Percentiles rank a stretch among this genome's conserved stretches.
These are phyloP conservation scores for Alloteropsis angusta DNA, from an alignment of 202 grass and related monocot genomes.

Conservation along the genomic window DNA sequence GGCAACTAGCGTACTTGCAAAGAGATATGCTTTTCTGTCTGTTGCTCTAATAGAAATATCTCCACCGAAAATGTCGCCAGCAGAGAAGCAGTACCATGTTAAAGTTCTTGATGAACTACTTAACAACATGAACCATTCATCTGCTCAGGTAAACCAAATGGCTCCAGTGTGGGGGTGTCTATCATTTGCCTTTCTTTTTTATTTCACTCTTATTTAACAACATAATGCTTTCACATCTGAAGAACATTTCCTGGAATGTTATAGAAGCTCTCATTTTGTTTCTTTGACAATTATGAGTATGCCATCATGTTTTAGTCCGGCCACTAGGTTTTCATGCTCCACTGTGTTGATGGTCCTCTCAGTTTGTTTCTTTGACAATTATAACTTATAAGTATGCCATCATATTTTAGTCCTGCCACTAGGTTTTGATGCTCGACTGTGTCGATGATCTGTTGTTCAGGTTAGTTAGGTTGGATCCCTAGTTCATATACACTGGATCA, in stretches of 20 bases:
- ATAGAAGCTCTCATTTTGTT: not conserved
- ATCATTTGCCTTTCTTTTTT: not conserved
- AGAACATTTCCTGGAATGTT: not conserved
- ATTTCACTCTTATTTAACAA: not conserved
- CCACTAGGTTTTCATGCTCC: slow-evolving; percentile 11
- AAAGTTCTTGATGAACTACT: slow-evolving; percentile 79
- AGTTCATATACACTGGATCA: no score
- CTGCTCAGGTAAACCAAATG: slow-evolving; percentile 64
- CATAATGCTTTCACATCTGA: not conserved
- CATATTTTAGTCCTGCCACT: no score
- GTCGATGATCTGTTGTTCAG: no score
- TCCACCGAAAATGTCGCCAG: slow-evolving; percentile 58
- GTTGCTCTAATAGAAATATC: slow-evolving; percentile 87
- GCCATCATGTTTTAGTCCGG: not conserved
- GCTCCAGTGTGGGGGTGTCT: not conserved
- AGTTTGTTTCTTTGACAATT: no score
- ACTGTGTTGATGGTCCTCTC: not conserved
- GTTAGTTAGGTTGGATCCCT: no score
- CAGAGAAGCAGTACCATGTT: slow-evolving; percentile 62
- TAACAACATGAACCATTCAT: slow-evolving; percentile 83
- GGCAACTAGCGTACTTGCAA: slow-evolving; percentile 69
- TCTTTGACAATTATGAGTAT: not conserved
- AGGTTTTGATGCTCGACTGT: no score
- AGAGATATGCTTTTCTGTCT: slow-evolving; percentile 92
- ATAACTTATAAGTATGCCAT: no score